These are phyloP conservation scores for Aeminium ludgeri DNA, from an alignment of 495 filamentous ascomycete genomes.

Conservation along the genomic window DNA sequence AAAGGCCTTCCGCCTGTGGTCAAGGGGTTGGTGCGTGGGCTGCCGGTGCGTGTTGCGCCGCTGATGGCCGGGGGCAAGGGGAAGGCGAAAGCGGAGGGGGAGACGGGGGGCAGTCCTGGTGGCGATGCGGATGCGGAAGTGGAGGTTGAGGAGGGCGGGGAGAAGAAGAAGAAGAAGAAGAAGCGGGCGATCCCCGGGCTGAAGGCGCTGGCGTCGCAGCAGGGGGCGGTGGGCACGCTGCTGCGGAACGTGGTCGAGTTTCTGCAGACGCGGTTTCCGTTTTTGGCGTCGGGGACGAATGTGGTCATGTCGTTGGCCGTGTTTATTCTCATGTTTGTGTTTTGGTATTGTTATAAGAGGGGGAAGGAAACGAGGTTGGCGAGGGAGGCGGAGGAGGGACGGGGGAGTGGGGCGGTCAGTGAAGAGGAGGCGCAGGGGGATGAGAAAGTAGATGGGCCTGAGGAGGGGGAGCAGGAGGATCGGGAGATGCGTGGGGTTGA, in stretches of 20 bases:
- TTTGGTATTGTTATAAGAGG: conserved; percentile 96
- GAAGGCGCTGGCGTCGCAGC: conserved; percentile 69
- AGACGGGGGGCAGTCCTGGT: conserved; percentile 6
- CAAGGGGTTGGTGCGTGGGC: conserved; percentile 71
- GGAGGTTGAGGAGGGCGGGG: conserved; percentile 27
- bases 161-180: conserved; percentile 30
- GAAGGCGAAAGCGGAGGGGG: conserved; percentile 43
- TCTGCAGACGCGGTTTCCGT: conserved; percentile 66
- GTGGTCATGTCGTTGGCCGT: conserved; percentile 71
- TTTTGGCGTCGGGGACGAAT: conserved; percentile 65
- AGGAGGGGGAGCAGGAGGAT: conserved; percentile 9
- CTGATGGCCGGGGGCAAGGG: conserved; percentile 59
- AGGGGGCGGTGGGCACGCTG: conserved; percentile 65
- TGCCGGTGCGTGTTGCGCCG: conserved; percentile 65
- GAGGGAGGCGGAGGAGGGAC: conserved; percentile 10
- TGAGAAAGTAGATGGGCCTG: conserved; percentile 8
- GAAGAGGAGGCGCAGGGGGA: conserved; percentile 3
- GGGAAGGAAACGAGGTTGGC: conserved; percentile 66
- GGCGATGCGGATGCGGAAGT: conserved; percentile 27
- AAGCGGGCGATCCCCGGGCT: conserved; percentile 37
- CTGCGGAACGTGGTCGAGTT: conserved; percentile 74
- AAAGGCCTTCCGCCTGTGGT: conserved; percentile 59
- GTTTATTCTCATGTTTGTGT: conserved; percentile 69
- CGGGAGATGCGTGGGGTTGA: neutral
- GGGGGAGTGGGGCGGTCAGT: neutral